phyloP scores from a whole-genome alignment of 2,329 filamentous ascomycete genomes.

The Colletotrichum sp. region DNA sequence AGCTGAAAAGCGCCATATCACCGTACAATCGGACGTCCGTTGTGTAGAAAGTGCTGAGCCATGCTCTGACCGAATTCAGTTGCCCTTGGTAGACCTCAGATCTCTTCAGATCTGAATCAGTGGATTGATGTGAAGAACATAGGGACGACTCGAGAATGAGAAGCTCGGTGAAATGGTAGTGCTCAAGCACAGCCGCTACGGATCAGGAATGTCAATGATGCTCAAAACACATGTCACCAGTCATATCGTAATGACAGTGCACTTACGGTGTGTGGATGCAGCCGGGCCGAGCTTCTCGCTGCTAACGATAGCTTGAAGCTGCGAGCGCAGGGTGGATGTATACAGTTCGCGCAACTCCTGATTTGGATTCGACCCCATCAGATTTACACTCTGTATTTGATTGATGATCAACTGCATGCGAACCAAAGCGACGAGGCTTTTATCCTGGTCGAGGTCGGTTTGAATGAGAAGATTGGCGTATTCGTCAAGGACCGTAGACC shows the following conservation, averaged over 20 bases:
- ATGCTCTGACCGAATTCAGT: not conserved
- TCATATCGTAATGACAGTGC: rapidly evolving
- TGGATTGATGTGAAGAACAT: not conserved
- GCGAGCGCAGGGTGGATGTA: not conserved
- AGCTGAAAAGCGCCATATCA: not conserved
- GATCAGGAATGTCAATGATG: rapidly evolving
- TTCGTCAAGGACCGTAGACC: not conserved
- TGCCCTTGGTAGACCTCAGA: not conserved
- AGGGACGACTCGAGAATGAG: not conserved
- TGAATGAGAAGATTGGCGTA: not conserved
- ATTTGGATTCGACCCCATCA: not conserved
- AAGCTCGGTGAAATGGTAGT: not conserved
- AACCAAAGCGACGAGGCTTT: not conserved
- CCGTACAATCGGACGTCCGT: not conserved
- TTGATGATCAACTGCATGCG: not conserved
- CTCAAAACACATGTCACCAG: not conserved
- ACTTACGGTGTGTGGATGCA: not conserved
- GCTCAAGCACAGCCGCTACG: not conserved
- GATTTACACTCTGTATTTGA: not conserved
- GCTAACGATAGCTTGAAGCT: not conserved
- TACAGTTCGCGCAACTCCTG: not conserved
- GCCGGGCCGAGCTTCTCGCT: not conserved
- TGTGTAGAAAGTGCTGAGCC: not conserved
- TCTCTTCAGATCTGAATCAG: not conserved
- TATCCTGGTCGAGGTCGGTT: not conserved